Evolutionary conservation across 805 yeast genomes (phyloP), one percentile per base, ranked within the genome.

Genomic region (Wickerhamomyces ciferrii): DNA sequence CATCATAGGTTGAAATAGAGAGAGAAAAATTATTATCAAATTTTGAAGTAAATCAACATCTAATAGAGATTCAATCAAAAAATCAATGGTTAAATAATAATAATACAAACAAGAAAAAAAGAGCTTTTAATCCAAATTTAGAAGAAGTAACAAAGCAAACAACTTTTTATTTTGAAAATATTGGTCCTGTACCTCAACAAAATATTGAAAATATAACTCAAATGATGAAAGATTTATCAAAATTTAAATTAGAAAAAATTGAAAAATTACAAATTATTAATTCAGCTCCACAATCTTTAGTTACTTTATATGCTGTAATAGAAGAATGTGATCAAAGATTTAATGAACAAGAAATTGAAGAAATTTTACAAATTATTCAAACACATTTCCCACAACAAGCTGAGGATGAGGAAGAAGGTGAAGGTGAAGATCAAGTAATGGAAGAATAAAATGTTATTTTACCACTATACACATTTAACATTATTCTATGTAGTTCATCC

Each of bases 261-360:
- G 99, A 92, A 59, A 80, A 83, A 53, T 69, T 92, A 37, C 97
- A 92, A 66, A 78, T 92, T 36, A 75, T 91, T 46, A 91, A 92
- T 62, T 71, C 82, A 8, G 72, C 88, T 25, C 99, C 99, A 1
- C 71, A 83, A 41, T 79, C 88, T 5, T 68, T 88, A 72, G 97
- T 91, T 13, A 83, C 79, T 34, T 70, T 92, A 43, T 89, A 81
- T 61, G 75, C 94, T 0, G 68, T 92, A 25, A 81, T 92, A 1
- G 99, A 92, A 60, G 98, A 94, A 60, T 92, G 96, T 64, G 99
- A 92, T 54, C 81, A 79, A 50, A 72, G 99, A 55, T 84, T 90
- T 56, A 67, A 69, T n/a, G 87, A 86, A 48, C 84, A 78, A 1
- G 74, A 82, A 49, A 73, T 87, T 42, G 76, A 80, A 41, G 68